Evolutionary conservation across 2,329 filamentous ascomycete species (phyloP).

Genomic region (Dothideomycetes sp.): DNA sequence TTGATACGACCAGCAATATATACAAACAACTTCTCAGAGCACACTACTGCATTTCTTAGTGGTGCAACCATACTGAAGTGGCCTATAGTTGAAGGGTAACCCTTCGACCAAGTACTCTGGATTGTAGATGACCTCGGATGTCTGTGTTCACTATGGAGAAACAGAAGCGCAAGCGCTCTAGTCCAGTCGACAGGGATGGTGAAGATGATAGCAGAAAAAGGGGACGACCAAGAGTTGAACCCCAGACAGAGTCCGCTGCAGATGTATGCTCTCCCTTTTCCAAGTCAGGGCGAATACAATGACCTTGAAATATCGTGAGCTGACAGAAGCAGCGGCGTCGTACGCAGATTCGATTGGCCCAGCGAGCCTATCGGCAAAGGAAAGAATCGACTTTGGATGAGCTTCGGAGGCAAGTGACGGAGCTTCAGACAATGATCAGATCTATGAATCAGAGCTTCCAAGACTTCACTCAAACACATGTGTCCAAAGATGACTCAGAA

Average conservation of each 20-base stretch:
- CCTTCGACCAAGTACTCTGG: too few relatives aligned
- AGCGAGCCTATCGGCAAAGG: constrained; percentile 72
- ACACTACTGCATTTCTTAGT: too few relatives aligned
- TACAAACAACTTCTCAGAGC: too few relatives aligned
- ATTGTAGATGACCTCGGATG: too few relatives aligned
- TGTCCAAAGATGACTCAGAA: not conserved
- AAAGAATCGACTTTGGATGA: constrained; percentile 73
- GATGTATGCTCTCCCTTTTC: constrained; percentile 50
- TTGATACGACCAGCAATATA: too few relatives aligned
- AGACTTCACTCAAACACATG: constrained; percentile 47
- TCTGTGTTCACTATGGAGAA: too few relatives aligned
- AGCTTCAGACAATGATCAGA: constrained; percentile 58
- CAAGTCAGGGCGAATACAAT: not conserved
- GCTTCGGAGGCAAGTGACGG: constrained; percentile 58
- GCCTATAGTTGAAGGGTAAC: too few relatives aligned
- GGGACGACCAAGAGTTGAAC: constrained; percentile 64
- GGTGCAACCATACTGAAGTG: too few relatives aligned
- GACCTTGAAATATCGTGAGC: constrained; percentile 7
- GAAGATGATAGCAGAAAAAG: constrained; percentile 39
- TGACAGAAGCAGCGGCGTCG: constrained; percentile 52
- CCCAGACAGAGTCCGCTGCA: constrained; percentile 64
- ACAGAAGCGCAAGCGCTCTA: not conserved
- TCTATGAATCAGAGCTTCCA: constrained; percentile 65
- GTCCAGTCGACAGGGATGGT: constrained; percentile 2
- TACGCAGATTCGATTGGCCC: constrained; percentile 78